Conservation (phyloP, 129 eudicot species). For the Calendula officinalis region DNA sequence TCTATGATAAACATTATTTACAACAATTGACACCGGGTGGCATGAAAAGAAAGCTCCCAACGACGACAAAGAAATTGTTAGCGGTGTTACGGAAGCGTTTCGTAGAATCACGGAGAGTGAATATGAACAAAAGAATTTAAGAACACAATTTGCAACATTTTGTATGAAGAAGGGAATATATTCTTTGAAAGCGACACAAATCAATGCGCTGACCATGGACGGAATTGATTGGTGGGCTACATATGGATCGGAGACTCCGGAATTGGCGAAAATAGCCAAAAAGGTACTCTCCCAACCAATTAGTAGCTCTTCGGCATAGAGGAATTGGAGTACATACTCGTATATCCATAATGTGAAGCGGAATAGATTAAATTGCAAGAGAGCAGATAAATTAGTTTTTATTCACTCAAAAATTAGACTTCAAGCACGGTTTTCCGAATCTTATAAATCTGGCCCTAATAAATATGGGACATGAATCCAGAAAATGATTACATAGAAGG, state of each 20-base stretch:
- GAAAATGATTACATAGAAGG: neutral
- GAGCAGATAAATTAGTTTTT: neutral
- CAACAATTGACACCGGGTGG: neutral
- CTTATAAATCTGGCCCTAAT: neutral
- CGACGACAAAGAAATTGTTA: neutral
- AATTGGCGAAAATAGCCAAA: slow-evolving; percentile 9
- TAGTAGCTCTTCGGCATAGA: neutral
- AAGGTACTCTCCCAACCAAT: slow-evolving; percentile 5
- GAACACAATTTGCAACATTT: neutral
- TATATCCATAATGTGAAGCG: neutral
- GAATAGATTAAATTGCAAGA: neutral
- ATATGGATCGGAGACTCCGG: slow-evolving; percentile 7
- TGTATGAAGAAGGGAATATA: no score
- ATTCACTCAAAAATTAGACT: no score
- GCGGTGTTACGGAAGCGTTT: neutral
- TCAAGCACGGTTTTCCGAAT: neutral
- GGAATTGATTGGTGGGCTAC: slow-evolving; percentile 14
- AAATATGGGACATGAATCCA: neutral
- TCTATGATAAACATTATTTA: neutral
- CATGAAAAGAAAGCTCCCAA: neutral
- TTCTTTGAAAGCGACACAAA: no score
- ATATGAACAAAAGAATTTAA: neutral
- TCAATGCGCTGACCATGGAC: neutral
- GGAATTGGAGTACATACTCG: neutral
- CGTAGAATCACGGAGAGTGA: neutral